Evolutionary conservation across 148 eudicot species (phyloP).

Genomic region (Chenopodium berlandieri): DNA sequence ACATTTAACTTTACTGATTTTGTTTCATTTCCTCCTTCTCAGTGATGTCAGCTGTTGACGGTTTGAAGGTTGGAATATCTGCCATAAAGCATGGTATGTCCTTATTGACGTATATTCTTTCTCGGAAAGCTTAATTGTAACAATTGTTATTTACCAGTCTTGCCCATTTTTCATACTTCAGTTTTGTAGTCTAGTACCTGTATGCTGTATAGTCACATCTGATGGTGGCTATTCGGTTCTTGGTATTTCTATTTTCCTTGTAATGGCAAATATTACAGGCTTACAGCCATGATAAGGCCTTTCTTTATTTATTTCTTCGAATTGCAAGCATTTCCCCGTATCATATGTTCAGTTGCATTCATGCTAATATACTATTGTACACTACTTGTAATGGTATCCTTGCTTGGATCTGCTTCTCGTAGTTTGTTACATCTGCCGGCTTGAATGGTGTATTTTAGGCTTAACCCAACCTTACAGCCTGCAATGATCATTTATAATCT

Average conservation of each 20-base stretch:
- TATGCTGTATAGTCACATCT: too few species aligned
- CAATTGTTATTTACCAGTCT: too few species aligned
- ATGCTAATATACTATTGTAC: background rate
- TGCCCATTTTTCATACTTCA: background rate
- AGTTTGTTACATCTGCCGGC: background rate
- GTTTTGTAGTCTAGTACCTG: background rate
- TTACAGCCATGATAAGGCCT: background rate
- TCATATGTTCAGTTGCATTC: background rate
- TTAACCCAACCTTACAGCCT: background rate
- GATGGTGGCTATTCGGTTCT: background rate
- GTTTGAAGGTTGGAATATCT: constrained; percentile 78
- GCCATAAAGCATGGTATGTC: constrained; percentile 60
- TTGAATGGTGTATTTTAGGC: constrained; percentile 8
- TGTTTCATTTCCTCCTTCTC: constrained; percentile 31
- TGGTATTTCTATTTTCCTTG: background rate
- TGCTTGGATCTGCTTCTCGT: background rate
- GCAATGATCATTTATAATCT: constrained; percentile 11
- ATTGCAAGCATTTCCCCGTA: background rate
- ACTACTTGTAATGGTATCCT: background rate
- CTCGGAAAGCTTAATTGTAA: background rate
- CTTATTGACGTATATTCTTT: too few species aligned
- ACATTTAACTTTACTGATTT: too few species aligned
- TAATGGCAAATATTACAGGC: background rate
- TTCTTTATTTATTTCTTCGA: background rate
- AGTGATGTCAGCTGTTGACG: constrained; percentile 96